These are phyloP conservation scores for Solanum neorickii DNA, from an alignment of 257 asterid genomes.

Conservation along the genomic window DNA sequence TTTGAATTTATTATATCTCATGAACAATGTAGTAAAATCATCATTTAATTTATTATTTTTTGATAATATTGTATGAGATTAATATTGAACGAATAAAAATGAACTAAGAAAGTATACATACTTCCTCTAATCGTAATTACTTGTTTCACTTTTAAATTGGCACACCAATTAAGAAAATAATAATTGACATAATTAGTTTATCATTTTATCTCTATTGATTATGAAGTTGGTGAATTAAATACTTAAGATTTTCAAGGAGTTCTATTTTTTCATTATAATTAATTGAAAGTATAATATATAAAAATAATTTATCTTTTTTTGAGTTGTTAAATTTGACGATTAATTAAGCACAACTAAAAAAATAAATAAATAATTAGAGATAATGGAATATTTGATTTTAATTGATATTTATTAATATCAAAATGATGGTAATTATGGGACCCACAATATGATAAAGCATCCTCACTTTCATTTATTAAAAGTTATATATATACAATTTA, in stretches of 20 bases:
- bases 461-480: neutral
- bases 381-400: too few relatives aligned
- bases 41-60: neutral
- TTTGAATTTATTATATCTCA: neutral
- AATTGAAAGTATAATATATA: too few relatives aligned
- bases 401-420: neutral
- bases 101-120: neutral
- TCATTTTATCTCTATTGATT: too few relatives aligned
- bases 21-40: too few relatives aligned
- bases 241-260: too few relatives aligned
- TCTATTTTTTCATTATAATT: too few relatives aligned
- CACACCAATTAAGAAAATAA: too few relatives aligned
- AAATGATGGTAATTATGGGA: neutral
- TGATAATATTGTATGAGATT: neutral
- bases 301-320: too few relatives aligned
- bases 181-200: too few relatives aligned
- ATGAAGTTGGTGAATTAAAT: accelerated
- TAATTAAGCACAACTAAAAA: too few relatives aligned
- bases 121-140: accelerated
- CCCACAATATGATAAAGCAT: neutral
- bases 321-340: accelerated
- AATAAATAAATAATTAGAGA: accelerated
- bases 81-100: neutral
- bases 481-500: neutral
- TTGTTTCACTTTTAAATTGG: too few relatives aligned